phyloP scores from a whole-genome alignment of 2,329 filamentous ascomycete genomes.

The Botrytis aclada region DNA sequence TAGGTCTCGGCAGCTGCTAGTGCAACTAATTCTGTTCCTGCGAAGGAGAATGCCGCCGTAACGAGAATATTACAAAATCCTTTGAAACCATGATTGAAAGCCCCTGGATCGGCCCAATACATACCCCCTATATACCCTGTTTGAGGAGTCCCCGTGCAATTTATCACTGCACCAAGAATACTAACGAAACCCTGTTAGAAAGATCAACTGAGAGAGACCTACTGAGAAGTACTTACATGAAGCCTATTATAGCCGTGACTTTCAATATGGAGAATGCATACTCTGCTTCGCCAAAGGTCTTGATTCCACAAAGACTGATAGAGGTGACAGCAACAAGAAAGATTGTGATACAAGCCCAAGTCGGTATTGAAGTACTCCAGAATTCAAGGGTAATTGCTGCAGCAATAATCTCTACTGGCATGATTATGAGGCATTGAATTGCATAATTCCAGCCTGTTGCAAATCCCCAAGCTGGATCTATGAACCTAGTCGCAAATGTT shows the following conservation, averaged over 20 bases:
- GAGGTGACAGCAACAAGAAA: constrained; percentile 72
- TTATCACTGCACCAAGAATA: constrained; percentile 80
- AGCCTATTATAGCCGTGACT: constrained; percentile 80
- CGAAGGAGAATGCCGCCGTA: constrained; percentile 72
- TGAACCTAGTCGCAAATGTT: constrained; percentile 84
- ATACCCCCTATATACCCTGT: constrained; percentile 76
- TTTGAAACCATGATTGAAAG: constrained; percentile 79
- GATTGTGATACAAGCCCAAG: constrained; percentile 79
- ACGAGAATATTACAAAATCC: constrained; percentile 75
- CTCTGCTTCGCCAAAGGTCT: constrained; percentile 85
- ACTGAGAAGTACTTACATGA: constrained; percentile 60
- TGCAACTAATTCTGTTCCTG: constrained; percentile 74
- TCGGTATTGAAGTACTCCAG: constrained; percentile 71
- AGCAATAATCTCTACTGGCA: constrained; percentile 83
- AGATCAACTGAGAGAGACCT: not conserved
- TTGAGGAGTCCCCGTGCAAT: constrained; percentile 73
- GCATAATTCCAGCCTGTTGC: constrained; percentile 96
- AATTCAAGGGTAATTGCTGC: constrained; percentile 80
- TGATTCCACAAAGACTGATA: constrained; percentile 87
- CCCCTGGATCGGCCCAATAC: constrained; percentile 76
- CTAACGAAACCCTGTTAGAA: constrained; percentile 43
- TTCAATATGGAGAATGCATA: constrained; percentile 87
- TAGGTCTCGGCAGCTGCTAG: constrained; percentile 75
- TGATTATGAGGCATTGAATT: constrained; percentile 77
- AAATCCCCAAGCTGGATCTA: constrained; percentile 95